Conservation (phyloP, 805 yeast genomes). For the Nakazawaea populi region DNA sequence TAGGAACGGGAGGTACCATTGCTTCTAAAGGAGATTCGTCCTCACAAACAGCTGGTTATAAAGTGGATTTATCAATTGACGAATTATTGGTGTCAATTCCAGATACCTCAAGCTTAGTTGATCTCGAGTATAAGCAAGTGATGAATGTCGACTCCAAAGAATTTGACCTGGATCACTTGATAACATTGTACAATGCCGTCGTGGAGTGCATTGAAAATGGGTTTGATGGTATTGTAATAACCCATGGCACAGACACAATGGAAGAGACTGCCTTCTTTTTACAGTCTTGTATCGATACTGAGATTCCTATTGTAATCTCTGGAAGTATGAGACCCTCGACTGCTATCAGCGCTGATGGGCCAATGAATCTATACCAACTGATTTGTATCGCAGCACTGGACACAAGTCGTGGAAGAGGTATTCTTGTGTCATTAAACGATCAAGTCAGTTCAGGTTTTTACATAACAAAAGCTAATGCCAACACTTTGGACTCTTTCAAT, state of each 20-base stretch:
- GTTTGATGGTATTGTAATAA: constrained; percentile 56
- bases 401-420: constrained; percentile 50
- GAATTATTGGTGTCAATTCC: constrained; percentile 51
- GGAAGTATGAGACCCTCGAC: constrained; percentile 76
- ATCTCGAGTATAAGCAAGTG: constrained; percentile 56
- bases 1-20: constrained; percentile 58
- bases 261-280: constrained; percentile 64
- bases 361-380: constrained; percentile 68
- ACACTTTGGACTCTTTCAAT: constrained; percentile 66
- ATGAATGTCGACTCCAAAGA: constrained; percentile 59
- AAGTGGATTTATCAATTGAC: constrained; percentile 44
- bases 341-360: constrained; percentile 65
- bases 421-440: constrained; percentile 60
- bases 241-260: constrained; percentile 69
- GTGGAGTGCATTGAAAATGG: constrained; percentile 32
- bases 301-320: constrained; percentile 56
- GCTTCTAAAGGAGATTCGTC: constrained; percentile 45
- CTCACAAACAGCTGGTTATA: constrained; percentile 49
- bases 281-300: constrained; percentile 37
- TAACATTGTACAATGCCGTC: constrained; percentile 40
- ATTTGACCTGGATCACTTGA: constrained; percentile 39
- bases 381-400: constrained; percentile 53
- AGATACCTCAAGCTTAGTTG: constrained; percentile 46
- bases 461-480: constrained; percentile 66
- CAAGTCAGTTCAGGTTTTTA: constrained; percentile 66